Base-by-base conservation (phyloP, 176 grass and related monocot genomes). In the Oryza punctata region DNA sequence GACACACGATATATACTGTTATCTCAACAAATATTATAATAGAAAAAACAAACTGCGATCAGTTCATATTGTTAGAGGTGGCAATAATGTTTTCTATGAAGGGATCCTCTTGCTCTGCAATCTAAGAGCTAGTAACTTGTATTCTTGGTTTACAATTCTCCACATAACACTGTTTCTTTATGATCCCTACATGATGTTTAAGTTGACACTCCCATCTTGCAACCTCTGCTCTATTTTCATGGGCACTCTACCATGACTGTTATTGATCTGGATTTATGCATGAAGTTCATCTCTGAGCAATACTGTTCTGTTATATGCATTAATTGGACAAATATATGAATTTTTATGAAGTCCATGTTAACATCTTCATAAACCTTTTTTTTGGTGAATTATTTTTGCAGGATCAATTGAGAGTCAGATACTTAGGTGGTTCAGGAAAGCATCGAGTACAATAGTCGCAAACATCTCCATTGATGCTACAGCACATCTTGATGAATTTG, bases 381-480 rank as follows among this genome's bases (percentile, higher is more conserved):
- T 82, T 16, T 90, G 12, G 45, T 47, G 4, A 65, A 61, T 78
- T 90, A 6, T 87, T 69, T 18, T 72, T 72, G n/a, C 84, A 99
- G 96, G 89, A 89, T 94, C 72, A 37, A 83, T 96, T 78, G 87
- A 88, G 78, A 88, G 41, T 49, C 80, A 37, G 30, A 94, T 91
- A 69, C 68, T 84, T 40, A 84, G 54, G 59, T 99, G 93, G 96
- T 94, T 99, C 78, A 76, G 67, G 70, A 91, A 68, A 90, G 87
- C 91, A 83, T 99, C 90, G 49, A 87, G 75, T 71, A 91, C 91
- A 74, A 78, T 93, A 83, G 70, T 94, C 29, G 80, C 91, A 54
- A 90, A 94, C 80, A 70, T 99, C 44, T 83, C 80, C 40, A 89
- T 96, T 76, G 96, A 99, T 68, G 88, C 82, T 81, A 78, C 70